Percentiles rank a stretch among this genome's conserved stretches.
phyloP scores from a whole-genome alignment of 2,329 filamentous ascomycete species.

The Claviceps maximensis region DNA sequence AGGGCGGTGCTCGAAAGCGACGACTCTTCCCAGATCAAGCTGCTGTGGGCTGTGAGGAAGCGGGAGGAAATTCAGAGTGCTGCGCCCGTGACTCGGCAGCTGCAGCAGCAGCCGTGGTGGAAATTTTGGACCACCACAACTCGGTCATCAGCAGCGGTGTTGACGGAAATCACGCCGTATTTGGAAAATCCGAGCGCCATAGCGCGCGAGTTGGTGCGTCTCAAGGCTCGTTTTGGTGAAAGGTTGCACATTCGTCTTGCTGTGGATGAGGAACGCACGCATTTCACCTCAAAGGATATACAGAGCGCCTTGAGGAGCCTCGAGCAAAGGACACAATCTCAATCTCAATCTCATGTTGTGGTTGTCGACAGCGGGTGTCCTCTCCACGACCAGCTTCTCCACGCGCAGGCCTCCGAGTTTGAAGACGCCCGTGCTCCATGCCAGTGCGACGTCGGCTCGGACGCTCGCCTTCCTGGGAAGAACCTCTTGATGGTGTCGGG shows the following conservation, averaged over 20 bases:
- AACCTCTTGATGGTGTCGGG: slow-evolving; percentile 76
- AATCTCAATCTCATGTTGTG: not conserved
- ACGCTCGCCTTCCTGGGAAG: slow-evolving; percentile 25
- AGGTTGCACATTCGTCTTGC: slow-evolving; percentile 58
- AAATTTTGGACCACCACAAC: slow-evolving; percentile 9
- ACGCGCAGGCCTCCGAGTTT: slow-evolving; percentile 19
- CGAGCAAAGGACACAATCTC: not conserved
- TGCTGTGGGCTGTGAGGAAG: slow-evolving; percentile 70
- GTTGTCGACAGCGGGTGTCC: slow-evolving; percentile 10
- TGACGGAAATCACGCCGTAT: slow-evolving; percentile 11
- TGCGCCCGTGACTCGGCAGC: not conserved
- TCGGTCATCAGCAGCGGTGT: slow-evolving; percentile 4
- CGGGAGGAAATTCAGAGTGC: slow-evolving; percentile 33
- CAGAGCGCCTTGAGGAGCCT: slow-evolving; percentile 14
- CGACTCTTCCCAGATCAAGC: slow-evolving; percentile 35
- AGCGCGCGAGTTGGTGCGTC: slow-evolving; percentile 45
- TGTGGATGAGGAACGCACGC: slow-evolving; percentile 65
- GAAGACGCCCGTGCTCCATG: slow-evolving; percentile 14
- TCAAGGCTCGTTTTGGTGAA: slow-evolving; percentile 44
- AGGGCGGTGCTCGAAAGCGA: slow-evolving; percentile 40
- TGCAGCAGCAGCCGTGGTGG: slow-evolving; percentile 12
- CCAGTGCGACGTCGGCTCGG: slow-evolving; percentile 12
- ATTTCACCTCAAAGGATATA: slow-evolving; percentile 45
- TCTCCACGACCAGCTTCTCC: slow-evolving; percentile 19
- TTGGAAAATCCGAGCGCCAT: slow-evolving; percentile 30